A percentile compares a stretch with the other conserved stretches of the same genome.
phyloP scores from a whole-genome alignment of 208 protist species.

The Blechomonas ayalai region DNA sequence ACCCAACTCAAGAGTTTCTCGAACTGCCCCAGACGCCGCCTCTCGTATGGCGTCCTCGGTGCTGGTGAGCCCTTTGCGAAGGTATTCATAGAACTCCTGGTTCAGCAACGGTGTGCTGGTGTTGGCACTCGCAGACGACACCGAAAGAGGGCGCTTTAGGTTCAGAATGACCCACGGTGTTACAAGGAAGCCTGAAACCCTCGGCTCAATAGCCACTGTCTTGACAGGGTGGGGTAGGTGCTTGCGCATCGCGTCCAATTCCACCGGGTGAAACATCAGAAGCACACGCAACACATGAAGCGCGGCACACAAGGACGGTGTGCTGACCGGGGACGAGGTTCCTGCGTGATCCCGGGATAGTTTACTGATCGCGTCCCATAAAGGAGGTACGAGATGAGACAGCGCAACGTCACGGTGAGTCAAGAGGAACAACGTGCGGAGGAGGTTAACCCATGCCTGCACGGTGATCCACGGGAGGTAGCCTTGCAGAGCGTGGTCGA shows the following conservation, averaged over 20 bases:
- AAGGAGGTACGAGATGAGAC: constrained; percentile 10
- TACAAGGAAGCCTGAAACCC: constrained; percentile 28
- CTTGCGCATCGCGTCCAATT: constrained; percentile 19
- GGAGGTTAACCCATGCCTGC: constrained; percentile 26
- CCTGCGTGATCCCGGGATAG: constrained; percentile 9
- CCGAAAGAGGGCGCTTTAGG: not conserved
- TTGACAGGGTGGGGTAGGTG: constrained; percentile 52
- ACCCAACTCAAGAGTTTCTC: constrained; percentile 10
- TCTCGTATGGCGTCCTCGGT: constrained; percentile 8
- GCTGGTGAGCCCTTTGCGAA: constrained; percentile 18
- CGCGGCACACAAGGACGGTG: constrained; percentile 8
- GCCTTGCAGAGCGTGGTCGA: constrained; percentile 27
- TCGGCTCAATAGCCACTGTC: constrained; percentile 21
- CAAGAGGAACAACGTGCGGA: constrained; percentile 9
- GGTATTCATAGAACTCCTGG: constrained; percentile 14
- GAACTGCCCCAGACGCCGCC: constrained; percentile 9
- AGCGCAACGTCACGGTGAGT: constrained; percentile 4
- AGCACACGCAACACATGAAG: constrained; percentile 46
- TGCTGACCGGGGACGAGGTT: constrained; percentile 1
- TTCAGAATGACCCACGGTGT: constrained; percentile 17
- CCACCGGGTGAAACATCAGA: constrained; percentile 17
- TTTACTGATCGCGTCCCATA: constrained; percentile 22
- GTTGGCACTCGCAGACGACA: constrained; percentile 2
- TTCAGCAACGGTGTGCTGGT: constrained; percentile 10
- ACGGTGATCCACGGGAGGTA: constrained; percentile 34